A percentile compares a stretch with the other conserved stretches of the same genome.
Evolutionary conservation across 2,329 filamentous ascomycete species (phyloP).

Genomic region (Alternaria hordeiaustralica): DNA sequence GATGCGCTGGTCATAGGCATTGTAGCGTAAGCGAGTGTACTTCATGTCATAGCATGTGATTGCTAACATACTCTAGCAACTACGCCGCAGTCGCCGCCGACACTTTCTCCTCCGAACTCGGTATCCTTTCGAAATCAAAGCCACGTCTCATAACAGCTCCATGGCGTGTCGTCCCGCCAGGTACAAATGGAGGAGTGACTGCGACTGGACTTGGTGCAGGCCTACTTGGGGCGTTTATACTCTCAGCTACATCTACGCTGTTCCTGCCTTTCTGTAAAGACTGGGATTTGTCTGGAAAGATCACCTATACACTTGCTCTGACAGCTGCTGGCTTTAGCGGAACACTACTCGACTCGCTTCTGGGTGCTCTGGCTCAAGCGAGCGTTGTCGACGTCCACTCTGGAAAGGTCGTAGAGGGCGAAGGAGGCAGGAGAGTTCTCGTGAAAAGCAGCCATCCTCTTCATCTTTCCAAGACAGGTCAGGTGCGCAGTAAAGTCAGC

Average conservation of each 20-base stretch:
- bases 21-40: conserved; percentile 47
- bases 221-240: conserved; percentile 71
- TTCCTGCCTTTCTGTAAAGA: conserved; percentile 72
- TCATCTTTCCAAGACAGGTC: conserved; percentile 37
- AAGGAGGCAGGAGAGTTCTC: conserved; percentile 69
- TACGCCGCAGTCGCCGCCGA: conserved; percentile 93
- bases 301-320: conserved; percentile 59
- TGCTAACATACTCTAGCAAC: conserved; percentile 65
- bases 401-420: conserved; percentile 88
- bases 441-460: conserved; percentile 42
- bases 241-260: conserved; percentile 71
- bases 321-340: conserved; percentile 78
- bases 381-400: conserved; percentile 83
- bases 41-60: background rate
- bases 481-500: conserved; percentile 49
- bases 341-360: conserved; percentile 83
- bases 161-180: conserved; percentile 80
- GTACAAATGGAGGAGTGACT: conserved; percentile 94
- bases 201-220: conserved; percentile 75
- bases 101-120: conserved; percentile 93
- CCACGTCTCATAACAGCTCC: conserved; percentile 88
- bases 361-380: conserved; percentile 84
- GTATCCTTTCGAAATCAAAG: conserved; percentile 77
- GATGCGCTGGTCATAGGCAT: conserved; percentile 56
- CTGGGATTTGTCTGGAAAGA: conserved; percentile 30